Conservation (phyloP, 495 filamentous ascomycete species). For the Aspergillus asperescens region DNA sequence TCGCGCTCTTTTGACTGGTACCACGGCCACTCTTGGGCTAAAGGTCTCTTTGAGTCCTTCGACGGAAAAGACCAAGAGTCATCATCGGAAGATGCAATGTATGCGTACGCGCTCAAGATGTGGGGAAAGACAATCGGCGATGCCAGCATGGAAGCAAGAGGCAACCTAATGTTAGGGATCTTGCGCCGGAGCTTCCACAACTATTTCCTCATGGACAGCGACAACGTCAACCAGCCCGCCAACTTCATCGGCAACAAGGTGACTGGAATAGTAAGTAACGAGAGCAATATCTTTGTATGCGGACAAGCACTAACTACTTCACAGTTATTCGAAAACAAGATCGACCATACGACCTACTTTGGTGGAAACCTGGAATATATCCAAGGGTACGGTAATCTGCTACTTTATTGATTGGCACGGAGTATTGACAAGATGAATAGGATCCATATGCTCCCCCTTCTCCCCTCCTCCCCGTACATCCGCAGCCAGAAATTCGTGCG, state of each 20-base stretch:
- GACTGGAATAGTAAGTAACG: constrained; percentile 66
- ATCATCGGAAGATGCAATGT: constrained; percentile 84
- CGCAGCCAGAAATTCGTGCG: constrained; percentile 64
- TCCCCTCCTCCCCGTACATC: constrained; percentile 63
- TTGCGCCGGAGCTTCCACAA: constrained; percentile 61
- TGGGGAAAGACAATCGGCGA: constrained; percentile 79
- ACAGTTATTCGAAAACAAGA: constrained; percentile 89
- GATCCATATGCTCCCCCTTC: constrained; percentile 93
- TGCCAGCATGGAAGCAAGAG: constrained; percentile 75
- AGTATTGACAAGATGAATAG: constrained; percentile 29
- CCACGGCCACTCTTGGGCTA: constrained; percentile 93
- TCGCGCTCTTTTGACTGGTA: constrained; percentile 91
- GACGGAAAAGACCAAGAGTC: constrained; percentile 94
- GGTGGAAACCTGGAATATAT: constrained; percentile 75
- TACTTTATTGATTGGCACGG: not conserved
- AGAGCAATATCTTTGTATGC: not conserved
- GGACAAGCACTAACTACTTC: not conserved
- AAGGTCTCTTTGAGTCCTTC: constrained; percentile 83
- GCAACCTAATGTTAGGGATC: constrained; percentile 78
- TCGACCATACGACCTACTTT: constrained; percentile 94
- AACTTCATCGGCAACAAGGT: constrained; percentile 81
- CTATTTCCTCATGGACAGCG: constrained; percentile 72
- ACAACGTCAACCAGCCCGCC: constrained; percentile 70
- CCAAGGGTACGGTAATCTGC: constrained; percentile 51
- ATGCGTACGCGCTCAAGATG: constrained; percentile 86